Evolutionary conservation across 1,284 basidiomycete genomes (phyloP).

Genomic region (Fomes fomentarius): DNA sequence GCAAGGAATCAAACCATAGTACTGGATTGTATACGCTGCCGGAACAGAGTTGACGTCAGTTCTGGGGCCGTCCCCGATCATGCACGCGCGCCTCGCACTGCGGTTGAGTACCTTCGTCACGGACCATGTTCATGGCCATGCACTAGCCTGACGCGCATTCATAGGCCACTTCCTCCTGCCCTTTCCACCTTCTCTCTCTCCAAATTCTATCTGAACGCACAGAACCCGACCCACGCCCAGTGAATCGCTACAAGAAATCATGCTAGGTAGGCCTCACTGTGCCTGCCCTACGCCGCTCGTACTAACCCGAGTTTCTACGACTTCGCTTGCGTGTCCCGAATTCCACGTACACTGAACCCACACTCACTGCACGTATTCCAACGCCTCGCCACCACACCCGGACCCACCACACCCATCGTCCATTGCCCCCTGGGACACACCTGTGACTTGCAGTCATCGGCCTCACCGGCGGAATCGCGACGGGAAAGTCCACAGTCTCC

Average conservation of each 20-base stretch:
- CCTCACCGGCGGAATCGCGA: conserved; percentile 95
- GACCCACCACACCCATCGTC: not conserved
- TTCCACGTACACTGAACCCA: no score
- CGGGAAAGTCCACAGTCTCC: conserved; percentile 95
- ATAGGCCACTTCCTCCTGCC: conserved; percentile 2
- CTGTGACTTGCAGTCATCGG: conserved; percentile 83
- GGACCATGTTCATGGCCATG: conserved; percentile 10
- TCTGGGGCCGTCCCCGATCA: no score
- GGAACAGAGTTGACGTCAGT: no score
- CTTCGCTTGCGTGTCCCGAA: no score
- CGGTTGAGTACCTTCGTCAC: conserved; percentile 5
- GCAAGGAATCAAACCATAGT: not conserved
- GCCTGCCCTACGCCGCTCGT: not conserved
- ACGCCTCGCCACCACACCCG: not conserved
- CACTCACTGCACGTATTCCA: not conserved
- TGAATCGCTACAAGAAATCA: no score
- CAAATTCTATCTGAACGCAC: not conserved
- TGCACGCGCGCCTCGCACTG: conserved; percentile 2
- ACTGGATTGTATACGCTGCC: no score
- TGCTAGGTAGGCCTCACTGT: conserved; percentile 17
- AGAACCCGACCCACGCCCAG: not conserved
- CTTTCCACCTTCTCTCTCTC: not conserved
- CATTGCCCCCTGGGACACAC: not conserved
- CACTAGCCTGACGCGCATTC: conserved; percentile 1
- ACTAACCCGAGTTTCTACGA: not conserved